Percentiles rank a stretch among this genome's conserved stretches.
Evolutionary conservation across 225 moss, liverwort and hornwort genomes (phyloP).

Genomic region (Climacium dendroides): DNA sequence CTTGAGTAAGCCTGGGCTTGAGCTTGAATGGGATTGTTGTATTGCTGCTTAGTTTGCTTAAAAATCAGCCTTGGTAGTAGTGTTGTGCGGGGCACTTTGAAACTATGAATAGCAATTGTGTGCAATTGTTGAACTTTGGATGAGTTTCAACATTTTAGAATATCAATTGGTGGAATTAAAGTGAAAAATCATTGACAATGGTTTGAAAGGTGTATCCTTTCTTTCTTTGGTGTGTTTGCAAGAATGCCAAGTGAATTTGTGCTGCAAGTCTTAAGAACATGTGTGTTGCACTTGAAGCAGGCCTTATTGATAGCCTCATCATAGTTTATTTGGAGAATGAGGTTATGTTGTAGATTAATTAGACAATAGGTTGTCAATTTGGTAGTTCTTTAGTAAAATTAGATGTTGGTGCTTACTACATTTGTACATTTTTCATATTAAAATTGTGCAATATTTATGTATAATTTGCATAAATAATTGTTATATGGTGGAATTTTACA

Average conservation of each 20-base stretch:
- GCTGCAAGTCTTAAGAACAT: neutral
- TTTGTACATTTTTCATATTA: neutral
- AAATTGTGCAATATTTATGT: neutral
- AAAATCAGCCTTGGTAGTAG: neutral
- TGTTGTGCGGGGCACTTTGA: neutral
- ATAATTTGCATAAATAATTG: neutral
- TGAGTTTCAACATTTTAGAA: neutral
- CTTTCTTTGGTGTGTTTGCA: neutral
- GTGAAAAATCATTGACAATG: neutral
- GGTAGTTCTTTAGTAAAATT: neutral
- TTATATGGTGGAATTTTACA: neutral
- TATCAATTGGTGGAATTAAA: no score
- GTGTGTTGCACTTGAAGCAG: neutral
- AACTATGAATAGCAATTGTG: neutral
- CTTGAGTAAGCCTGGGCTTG: neutral
- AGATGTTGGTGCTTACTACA: no score
- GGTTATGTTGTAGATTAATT: neutral
- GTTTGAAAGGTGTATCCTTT: neutral
- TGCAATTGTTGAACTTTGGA: neutral
- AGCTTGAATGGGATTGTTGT: neutral
- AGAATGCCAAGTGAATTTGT: neutral
- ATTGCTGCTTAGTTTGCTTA: neutral
- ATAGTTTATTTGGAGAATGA: neutral
- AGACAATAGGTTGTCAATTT: neutral
- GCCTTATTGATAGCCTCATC: neutral